Base-by-base conservation (phyloP, 78 protist species). In the Tieghemostelium lacteum region DNA sequence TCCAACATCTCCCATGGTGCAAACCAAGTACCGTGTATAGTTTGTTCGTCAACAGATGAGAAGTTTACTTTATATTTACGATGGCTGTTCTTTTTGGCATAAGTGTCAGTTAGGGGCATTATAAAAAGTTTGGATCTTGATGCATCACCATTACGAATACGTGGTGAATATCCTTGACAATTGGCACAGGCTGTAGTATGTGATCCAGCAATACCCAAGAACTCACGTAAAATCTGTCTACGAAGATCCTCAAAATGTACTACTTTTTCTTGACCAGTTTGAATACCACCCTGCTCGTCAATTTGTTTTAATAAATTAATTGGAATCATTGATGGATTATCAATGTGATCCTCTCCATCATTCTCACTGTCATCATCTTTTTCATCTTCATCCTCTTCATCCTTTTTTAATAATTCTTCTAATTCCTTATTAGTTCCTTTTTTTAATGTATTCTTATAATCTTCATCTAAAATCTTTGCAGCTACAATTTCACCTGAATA, bases 141-240 rank as follows among this genome's bases (percentile, higher is more conserved):
- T 28, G 91, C 70, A 50, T 83, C 91, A 70, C 73, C 76, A 45
- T 83, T 83, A 58, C 91, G 66, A 6, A 83, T 20, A n/a, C 77
- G 54, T 37, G 91, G 91, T 42, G 91, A 83, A 73, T 22, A 83
- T 2, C 69, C 70, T 5, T 22, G 22, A 45, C 91, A 83, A 61
- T 83, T 66, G 65, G 24, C 58, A 39, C 91, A 83, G 4, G 60
- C 36, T 6, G 28, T 14, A 5, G 71, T n/a, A 36, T 36, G 24
- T 19, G 50, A 37, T 8, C 65, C n/a, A 17, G 24, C 65, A 28
- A 60, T 31, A 5, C 52, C 40, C 14, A 83, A 31, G 36, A 83
- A 83, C 22, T 83, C 91, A n/a, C 58, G 49, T 2, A 69, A 42
- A 20, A 83, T 62, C n/a, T 66, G 70, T 55, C 71, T 58, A 22